Conservation (phyloP, 257 asterid genomes). For the Pogostemon cablin region DNA sequence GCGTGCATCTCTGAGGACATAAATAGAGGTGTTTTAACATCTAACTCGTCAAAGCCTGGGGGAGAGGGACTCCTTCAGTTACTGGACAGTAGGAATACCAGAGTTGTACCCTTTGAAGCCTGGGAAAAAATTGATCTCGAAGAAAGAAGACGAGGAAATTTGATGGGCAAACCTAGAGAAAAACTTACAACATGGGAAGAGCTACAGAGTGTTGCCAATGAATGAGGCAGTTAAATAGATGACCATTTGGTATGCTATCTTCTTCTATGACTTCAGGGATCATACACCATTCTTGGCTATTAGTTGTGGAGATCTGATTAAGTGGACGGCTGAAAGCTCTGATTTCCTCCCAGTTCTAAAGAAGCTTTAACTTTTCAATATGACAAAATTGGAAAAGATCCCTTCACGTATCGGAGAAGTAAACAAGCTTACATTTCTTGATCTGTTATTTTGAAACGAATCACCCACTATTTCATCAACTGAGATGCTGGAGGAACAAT, state of each 20-base stretch:
- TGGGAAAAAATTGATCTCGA: conserved; percentile 76
- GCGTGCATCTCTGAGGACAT: conserved; percentile 75
- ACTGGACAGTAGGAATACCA: conserved; percentile 54
- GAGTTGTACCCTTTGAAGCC: conserved; percentile 52
- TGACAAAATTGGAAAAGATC: too few relatives aligned
- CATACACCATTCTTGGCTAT: too few relatives aligned
- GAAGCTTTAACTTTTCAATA: too few relatives aligned
- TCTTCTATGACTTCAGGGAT: neutral
- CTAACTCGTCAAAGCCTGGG: conserved; percentile 62
- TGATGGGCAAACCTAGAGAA: conserved; percentile 68
- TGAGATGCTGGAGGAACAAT: neutral
- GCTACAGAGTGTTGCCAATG: conserved; percentile 53
- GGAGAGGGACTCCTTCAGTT: conserved; percentile 63
- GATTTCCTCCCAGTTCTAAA: too few relatives aligned
- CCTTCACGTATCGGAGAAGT: too few relatives aligned
- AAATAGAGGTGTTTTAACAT: conserved; percentile 45
- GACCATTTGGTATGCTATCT: neutral
- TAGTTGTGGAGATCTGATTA: too few relatives aligned
- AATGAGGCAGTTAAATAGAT: neutral
- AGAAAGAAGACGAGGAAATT: conserved; percentile 63
- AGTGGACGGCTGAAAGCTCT: too few relatives aligned
- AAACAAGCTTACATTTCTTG: too few relatives aligned
- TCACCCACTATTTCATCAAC: neutral
- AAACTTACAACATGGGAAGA: conserved; percentile 78
- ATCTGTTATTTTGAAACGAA: neutral